Evolutionary conservation across 371 early-diverging fungal species (phyloP), one percentile per base, ranked within the genome.

Genomic region (Blyttiomyces sp.): DNA sequence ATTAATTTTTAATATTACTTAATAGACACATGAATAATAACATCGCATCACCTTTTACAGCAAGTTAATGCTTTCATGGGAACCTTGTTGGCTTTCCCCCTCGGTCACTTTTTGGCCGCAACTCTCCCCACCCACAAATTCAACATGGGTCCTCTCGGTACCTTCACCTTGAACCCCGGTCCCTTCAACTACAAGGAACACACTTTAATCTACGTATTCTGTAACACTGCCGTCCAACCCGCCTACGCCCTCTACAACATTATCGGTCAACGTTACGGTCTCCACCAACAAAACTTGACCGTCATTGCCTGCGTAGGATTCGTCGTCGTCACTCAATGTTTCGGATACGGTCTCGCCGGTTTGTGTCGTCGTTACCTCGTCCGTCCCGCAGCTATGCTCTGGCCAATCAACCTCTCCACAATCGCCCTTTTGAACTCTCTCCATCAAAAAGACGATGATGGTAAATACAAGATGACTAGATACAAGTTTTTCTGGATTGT

Each of bases 311-410:
- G 54, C 46, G 9, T 57, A 24, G 49, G 39, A 36, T 57, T 48
- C 39, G 55, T 54, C 45, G 26, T 70, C 35, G 48, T 57, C 7
- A 64, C 64, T 3, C 64, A 64, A 54, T 32, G 86, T 50, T 66
- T 89, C 39, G 92, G 92, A 43, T 92, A 83, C 63, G 90, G 89
- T 66, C 74, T 91, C 63, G 89, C 91, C 16, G 92, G 92, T 43
- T 69, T 87, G 0, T 69, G 82, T 26, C 16, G 91, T 43, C 80
- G 80, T 24, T 87, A 74, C 68, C 77, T 93, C 27, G 88, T 93
- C 11, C 80, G 84, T 43, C 92, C 92, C 9, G 73, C 87, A 3
- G 74, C 83, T 6, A 92, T 93, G 92, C 80, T 89, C 48, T 94
- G 92, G 92, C 93, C 93, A 19, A 45, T 69, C 0, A 85, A 79